Evolutionary conservation across 139 green algal species (phyloP), one percentile per base, ranked within the genome.

Genomic region (Klebsormidium nitens): DNA sequence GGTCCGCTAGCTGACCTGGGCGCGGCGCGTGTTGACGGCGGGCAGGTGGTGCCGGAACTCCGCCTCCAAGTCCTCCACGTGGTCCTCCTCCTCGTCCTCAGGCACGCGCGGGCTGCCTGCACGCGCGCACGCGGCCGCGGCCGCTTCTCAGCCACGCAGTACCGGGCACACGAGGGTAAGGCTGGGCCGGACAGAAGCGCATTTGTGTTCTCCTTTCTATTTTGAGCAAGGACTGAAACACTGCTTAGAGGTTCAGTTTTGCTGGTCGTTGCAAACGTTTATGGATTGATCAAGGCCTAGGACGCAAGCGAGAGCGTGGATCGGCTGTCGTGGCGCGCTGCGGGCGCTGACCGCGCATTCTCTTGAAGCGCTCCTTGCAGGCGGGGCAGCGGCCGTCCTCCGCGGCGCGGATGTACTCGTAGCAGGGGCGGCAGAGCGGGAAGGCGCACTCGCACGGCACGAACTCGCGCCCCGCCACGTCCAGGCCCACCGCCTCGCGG

Each of bases 371-470:
- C 35, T 34, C 55, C 61, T 77, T 71, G 69, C 69, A 77, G 34
- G 66, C 34, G 31, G 69, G 69, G 37, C 69, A 77, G 14, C 37
- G 40, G 17, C 6, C 17, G 8, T 61, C 69, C 47, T 77, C 69
- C 23, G 23, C 23, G 35, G 74, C 64, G 36, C 69, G 69, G 46
- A 66, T 49, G 63, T 77, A 77, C 61, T 77, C 69, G 37, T 75
- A 77, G 28, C 69, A 77, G 2, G 69, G 69, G 17, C 69, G 69
- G 52, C 69, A 77, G 8, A 77, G 61, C 29, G 69, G 59, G 39
- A 66, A 77, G 23, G n/a, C 69, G 37, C 69, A 77, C 69, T 77
- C 62, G 47, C 46, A 55, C 23, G 46, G 46, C 23, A 23, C 46
- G 46, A 55, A 55, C 23, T 23, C 23, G 23, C 23, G 23, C 46